Evolutionary conservation across 805 yeast genomes (phyloP), one percentile per base, ranked within the genome.

Genomic region (Candida boleticola): DNA sequence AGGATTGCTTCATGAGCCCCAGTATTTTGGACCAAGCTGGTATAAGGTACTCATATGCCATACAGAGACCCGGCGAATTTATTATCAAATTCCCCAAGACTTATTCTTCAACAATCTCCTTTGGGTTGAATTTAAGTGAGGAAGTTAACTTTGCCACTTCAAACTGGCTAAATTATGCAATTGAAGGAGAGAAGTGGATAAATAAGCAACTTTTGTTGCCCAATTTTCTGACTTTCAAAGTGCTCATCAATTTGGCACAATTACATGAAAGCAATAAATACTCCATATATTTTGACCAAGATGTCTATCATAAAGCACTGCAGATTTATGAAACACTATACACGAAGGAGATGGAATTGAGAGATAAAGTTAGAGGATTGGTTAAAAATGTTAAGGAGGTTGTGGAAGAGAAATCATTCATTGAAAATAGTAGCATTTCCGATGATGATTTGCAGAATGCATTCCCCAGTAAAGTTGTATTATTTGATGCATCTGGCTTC

Each of bases 11-110:
- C 39, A 57, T 83, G 3, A 65, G 81, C 0, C 85, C 87, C 0
- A 61, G 66, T 7, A 48, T 65, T 22, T 57, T 84, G n/a, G 45
- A 50, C n/a, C 60, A 64, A 17, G 50, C 71, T 25, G 83, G 81
- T 0, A 80, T 84, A 16, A 61, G 55, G 3, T 74, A 67, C 20
- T 62, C 68, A 34, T 70, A 74, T 4, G 61, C 76, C 0, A 55
- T 70, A n/a, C 90, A 84, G 54, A 67, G 66, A 29, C 80, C 83
- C 0, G 86, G 87, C 1, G 85, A 84, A 27, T 69, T 72, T 42
- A 61, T 85, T 4, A 63, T 83, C 44, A 79, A 74, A 42, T 80
- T 63, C 48, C 89, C 90, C 0, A 68, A 70, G 41, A 53, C 77
- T 0, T 83, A 77, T 53, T 64, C 82, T 1, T 57, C 79, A 11